Base-by-base conservation (phyloP, 1,139 yeast genomes). In the Kurtzmaniella quercitrusa region DNA sequence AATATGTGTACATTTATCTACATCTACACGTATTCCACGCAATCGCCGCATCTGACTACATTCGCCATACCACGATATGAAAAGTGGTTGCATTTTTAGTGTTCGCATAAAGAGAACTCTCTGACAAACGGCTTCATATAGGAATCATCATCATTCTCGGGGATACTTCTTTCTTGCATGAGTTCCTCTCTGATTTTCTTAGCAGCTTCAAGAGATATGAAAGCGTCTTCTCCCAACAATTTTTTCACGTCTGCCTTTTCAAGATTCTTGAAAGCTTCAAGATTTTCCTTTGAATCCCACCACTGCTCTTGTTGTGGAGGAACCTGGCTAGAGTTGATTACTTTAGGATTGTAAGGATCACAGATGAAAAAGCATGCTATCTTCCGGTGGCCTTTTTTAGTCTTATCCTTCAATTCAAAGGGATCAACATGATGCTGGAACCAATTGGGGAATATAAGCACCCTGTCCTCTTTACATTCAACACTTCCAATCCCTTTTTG, bases 281-380 rank as follows among this genome's bases (percentile, higher is more conserved):
- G 54, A 54, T 16, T 46, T 41, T 2, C 53, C 50, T 17, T 42
- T 44, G 56, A 60, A n/a, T 47, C 51, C 66, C 66, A 62, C 75
- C 75, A 70, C n/a, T 54, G 57, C 33, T 52, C 41, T 49, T 70
- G 74, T 50, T 70, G 76, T 1, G 73, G 73, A 4, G 75, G 73
- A 1, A 70, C 73, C 8, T 56, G 53, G 8, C 55, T 63, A 1
- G 73, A 58, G 3, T 67, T 43, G 4, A 57, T 46, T 1, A 68
- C 67, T 14, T 45, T 43, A 3, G 58, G 51, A 43, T 68, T 63
- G 48, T 56, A 47, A 1, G 75, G 76, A 47, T 70, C 75, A 29
- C 62, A 65, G 11, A 71, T 29, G 46, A 70, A 70, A 48, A 68
- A 65, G 43, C 75, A 68, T 45, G 71, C 53, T 38, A 71, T 69